Percentiles rank a stretch among this genome's conserved stretches.
phyloP scores from a whole-genome alignment of 2,329 filamentous ascomycete species.

The Talaromyces pinophilus region DNA sequence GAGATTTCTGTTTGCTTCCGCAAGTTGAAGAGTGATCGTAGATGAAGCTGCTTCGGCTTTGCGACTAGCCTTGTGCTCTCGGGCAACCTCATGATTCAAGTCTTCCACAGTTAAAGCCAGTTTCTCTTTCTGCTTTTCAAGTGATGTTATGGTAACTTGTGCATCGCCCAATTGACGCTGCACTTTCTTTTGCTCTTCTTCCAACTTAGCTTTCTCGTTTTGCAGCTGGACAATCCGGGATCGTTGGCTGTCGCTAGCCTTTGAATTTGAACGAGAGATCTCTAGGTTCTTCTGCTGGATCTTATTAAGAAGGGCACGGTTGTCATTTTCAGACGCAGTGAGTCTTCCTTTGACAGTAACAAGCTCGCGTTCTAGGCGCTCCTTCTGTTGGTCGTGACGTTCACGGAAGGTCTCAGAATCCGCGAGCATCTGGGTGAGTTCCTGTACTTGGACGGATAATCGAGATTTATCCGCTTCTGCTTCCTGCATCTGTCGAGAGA shows the following conservation, averaged over 20 bases:
- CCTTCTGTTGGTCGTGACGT: constrained; percentile 90
- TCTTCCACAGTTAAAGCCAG: constrained; percentile 85
- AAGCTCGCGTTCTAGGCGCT: constrained; percentile 86
- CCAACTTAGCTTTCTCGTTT: constrained; percentile 76
- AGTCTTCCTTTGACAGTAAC: constrained; percentile 88
- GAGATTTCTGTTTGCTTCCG: constrained; percentile 83
- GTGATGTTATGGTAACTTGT: constrained; percentile 75
- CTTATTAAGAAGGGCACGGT: constrained; percentile 91
- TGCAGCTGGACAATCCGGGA: constrained; percentile 74
- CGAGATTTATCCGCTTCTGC: constrained; percentile 77
- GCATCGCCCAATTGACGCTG: constrained; percentile 82
- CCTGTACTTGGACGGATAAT: constrained; percentile 77
- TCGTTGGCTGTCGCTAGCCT: constrained; percentile 79
- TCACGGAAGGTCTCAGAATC: constrained; percentile 87
- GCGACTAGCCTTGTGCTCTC: constrained; percentile 84
- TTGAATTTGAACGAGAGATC: constrained; percentile 85
- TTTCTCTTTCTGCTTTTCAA: constrained; percentile 95
- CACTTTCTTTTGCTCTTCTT: constrained; percentile 79
- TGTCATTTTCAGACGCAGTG: constrained; percentile 92
- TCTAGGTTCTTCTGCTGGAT: constrained; percentile 96
- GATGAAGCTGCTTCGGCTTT: constrained; percentile 88
- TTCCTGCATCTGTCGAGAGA: constrained; percentile 72
- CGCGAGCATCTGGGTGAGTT: constrained; percentile 81
- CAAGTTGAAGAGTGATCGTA: constrained; percentile 75
- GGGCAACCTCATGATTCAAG: constrained; percentile 84